Base-by-base conservation (phyloP, 2,329 filamentous ascomycete genomes). In the Colletotrichum spinosum region DNA sequence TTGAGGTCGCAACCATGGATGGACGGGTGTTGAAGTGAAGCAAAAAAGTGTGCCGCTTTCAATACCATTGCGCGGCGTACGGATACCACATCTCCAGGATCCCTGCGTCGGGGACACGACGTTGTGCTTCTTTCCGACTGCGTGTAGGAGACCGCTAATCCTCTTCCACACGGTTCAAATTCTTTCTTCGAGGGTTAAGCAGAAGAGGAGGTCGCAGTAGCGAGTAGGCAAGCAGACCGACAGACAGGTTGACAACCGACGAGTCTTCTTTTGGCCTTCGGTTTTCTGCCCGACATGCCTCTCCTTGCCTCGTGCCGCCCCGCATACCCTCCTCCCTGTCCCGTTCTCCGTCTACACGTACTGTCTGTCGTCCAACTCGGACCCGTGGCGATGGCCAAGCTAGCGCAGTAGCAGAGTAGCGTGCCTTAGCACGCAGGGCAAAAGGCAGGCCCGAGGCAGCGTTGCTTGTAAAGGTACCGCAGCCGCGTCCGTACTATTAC, bases 371-470 rank as follows among this genome's bases (percentile, higher is more conserved):
- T 65, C 41, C 58, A 41, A 50, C 34, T 53, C 34, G 35, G 58
- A 62, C 62, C 62, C 58, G 62, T 57, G 58, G 62, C 25, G 41
- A 25, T 55, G 62, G 62, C 46, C 58, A 49, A 55, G 51, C 58
- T 65, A 65, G 53, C 56, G 58, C 52, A 55, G 37, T 34, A 17
- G 17, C 17, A 17, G 17, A 17, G 17, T 17, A 17, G 17, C 17
- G 17, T 17, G 17, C 17, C 17, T 17, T 17, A 3, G 25, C 25
- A 25, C 25, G 25, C 25, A 25, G 25, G 25, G 25, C 4, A 5
- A 4, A 25, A 25, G 25, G 25, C 25, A 25, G 25, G 25, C 25
- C 25, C 25, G 4, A 25, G 25, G 25, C 25, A 25, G 25, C 17
- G 17, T 17, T 17, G 17, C 17, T 17, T 25, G 4, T 25, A 25